Evolutionary conservation across 768 basidiomycete species (phyloP), one percentile per base, ranked within the genome.

Genomic region (Crepidotus variabilis): DNA sequence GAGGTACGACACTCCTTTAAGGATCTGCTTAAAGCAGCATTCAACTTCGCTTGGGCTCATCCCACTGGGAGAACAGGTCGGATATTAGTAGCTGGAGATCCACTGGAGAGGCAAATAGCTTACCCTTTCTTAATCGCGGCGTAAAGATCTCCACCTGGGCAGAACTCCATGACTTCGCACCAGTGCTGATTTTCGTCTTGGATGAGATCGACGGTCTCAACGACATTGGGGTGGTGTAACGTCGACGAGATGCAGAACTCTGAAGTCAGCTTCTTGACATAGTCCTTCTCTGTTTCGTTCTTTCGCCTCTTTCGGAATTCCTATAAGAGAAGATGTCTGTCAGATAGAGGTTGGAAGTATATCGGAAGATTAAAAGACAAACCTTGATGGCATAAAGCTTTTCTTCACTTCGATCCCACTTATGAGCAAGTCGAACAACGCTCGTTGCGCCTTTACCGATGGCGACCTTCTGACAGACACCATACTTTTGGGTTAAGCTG

Each of bases 101-200:
- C 36, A 61, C 47, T 34, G 48, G 51, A 55, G 50, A 60, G 45
- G 36, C 14, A 34, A 46, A 8, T 7, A 69, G 28, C 76, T 65
- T 69, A 77, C 77, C 96, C 96, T 72, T 92, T 94, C 84, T 98
- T 98, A 75, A 99, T 99, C 35, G 94, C 96, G 23, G 95, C 95
- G 69, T 99, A 99, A 34, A 99, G 79, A 74, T 99, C 96, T 1
- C 96, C 96, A 46, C 97, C 97, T 2, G 94, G 94, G 67, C 96
- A 99, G 69, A 94, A 99, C 71, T 98, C 97, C 96, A 99, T 98
- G 47, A 99, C 96, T 71, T 98, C 97, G 68, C 96, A 99, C 96
- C 96, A 99, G 67, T 94, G 87, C 60, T 92, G 87, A 60, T 76
- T 83, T 73, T 99, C 96, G 72, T 99, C 97, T 65, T 99, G 97